Evolutionary conservation across 1,284 basidiomycete species (phyloP).

Genomic region (Coniferiporia sulphurascens): DNA sequence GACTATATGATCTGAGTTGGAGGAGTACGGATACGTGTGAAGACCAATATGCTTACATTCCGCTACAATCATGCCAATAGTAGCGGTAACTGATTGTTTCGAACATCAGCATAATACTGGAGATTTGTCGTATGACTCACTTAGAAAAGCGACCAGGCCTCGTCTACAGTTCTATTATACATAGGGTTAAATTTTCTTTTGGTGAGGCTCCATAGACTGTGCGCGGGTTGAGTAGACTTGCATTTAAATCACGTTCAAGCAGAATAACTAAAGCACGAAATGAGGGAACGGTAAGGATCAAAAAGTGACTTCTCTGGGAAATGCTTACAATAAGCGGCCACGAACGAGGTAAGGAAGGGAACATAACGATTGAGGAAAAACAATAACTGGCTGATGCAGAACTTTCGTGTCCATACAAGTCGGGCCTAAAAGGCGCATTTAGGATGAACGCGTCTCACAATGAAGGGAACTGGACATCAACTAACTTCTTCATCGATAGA

Average conservation of each 20-base stretch:
- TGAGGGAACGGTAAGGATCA: no score
- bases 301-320: no score
- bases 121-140: conserved; percentile 34
- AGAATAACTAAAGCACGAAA: no score
- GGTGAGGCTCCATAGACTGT: no score
- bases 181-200: no score
- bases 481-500: conserved; percentile 2
- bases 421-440: conserved; percentile 44
- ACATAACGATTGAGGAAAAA: conserved; percentile 1
- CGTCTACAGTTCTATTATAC: conserved; percentile 35
- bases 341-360: neutral
- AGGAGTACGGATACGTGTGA: neutral
- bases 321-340: neutral
- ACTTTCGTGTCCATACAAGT: conserved; percentile 42
- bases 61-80: neutral
- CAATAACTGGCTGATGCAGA: conserved; percentile 3
- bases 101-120: conserved; percentile 62
- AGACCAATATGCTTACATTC: neutral
- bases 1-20: conserved; percentile 51
- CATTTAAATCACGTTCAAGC: no score
- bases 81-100: conserved; percentile 74
- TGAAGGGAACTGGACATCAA: conserved; percentile 3
- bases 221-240: no score
- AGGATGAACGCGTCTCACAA: conserved; percentile 33
- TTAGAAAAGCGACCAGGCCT: neutral